Percentiles rank a stretch among this genome's conserved stretches.
Evolutionary conservation across 2,329 filamentous ascomycete genomes (phyloP).

Genomic region (Botrytis fragariae): DNA sequence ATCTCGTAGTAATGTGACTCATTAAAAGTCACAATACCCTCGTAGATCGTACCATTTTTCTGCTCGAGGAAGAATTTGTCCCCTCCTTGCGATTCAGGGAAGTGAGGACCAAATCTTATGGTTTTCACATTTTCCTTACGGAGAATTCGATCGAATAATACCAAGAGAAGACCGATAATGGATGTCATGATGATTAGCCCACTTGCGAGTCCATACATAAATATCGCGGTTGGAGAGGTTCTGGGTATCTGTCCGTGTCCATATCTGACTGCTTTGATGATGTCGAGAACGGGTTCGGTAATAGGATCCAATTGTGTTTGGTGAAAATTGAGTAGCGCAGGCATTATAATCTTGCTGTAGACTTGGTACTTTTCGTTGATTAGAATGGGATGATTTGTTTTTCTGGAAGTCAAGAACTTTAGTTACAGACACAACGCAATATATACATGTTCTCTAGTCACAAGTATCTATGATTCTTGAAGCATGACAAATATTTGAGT

Average conservation of each 20-base stretch:
- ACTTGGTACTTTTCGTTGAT: neutral
- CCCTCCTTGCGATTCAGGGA: neutral
- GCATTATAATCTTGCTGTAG: neutral
- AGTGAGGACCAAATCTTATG: neutral
- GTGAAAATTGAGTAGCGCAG: neutral
- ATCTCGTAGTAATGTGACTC: neutral
- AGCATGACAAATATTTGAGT: accelerated
- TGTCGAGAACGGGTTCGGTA: neutral
- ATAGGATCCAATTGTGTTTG: neutral
- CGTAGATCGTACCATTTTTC: neutral
- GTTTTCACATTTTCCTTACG: accelerated
- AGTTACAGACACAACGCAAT: neutral
- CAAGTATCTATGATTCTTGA: neutral
- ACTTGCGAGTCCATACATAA: neutral
- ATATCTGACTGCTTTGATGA: neutral
- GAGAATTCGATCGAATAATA: accelerated
- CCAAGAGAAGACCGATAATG: neutral
- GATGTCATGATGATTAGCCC: neutral
- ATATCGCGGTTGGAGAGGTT: too few species aligned
- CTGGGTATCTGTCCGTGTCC: neutral
- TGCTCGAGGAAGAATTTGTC: too few species aligned
- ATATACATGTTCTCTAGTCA: neutral
- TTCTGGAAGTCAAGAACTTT: neutral
- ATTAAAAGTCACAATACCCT: neutral
- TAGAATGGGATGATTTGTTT: neutral